Base-by-base conservation (phyloP, 169 alveolate genomes). In the Plasmodium chabaudi region DNA sequence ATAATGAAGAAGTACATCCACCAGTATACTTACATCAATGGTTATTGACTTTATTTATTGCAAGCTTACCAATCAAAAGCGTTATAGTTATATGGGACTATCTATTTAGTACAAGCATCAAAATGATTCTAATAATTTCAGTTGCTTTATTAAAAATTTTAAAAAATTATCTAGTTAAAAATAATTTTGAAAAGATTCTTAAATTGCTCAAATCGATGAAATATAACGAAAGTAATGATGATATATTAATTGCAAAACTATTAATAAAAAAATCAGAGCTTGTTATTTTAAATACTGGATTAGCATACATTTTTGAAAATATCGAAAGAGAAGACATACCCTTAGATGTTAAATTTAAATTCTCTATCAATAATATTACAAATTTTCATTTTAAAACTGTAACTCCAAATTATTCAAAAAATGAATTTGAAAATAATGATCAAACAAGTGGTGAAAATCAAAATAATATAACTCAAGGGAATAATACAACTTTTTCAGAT, bases 1-100 rank as follows among this genome's bases (percentile, higher is more conserved):
- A 92, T 60, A 77, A 56, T 9, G 94, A 92, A 67, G 94, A 92
- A 23, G 92, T 92, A 0, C 71, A 55, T 67, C 93, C 92, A 5
- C 93, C 94, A 21, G 93, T 92, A 13, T 92, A 92, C 55, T 87
- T 92, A 25, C 94, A 92, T 55, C 94, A 92, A 25, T 92, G 94
- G 94, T 51, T 92, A 61, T 70, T 92, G 1, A 92, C 94, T 0
- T 49, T 92, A 55, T 92, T 92, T 67, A 88, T 87, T 17, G 92
- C 94, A 4, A 87, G 93, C 25, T 72, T 92, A 13, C 94, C 94
- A 6, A 73, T 92, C 4, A 92, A 92, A 87, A 92, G 93, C 42
- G 94, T 92, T 10, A 92, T 92, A 17, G 87, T 92, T 42, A 67
- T 92, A 39, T 92, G 94, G 94, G 94, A 92, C 39, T 87, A 87